Evolutionary conservation across 148 eudicot species (phyloP), one percentile per base, ranked within the genome.

Genomic region (Gaultheria prostrata): DNA sequence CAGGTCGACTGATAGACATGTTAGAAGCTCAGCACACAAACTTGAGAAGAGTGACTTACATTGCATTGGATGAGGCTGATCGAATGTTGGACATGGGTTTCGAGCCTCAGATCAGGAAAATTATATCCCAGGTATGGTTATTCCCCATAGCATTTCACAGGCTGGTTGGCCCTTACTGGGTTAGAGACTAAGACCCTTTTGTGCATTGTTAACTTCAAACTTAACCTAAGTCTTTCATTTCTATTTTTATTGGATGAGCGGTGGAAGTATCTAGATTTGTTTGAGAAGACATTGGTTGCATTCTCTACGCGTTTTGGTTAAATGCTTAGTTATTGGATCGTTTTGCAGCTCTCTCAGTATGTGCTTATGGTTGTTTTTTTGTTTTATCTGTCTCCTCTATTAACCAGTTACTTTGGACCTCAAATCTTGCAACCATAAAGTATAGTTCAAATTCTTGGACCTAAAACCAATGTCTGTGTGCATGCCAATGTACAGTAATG

Each of bases 11-110:
- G 87, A 97, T 97, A 82, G 99, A 97, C 85, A 93, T 95, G 98
- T 82, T 97, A 86, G 99, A 97, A 90, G 93, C 98, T 14, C 96
- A 89, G 80, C 93, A 89, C 83, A 97, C 99, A 57, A 97, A 95
- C 90, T 84, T 97, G 89, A 93, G 82, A 90, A 91, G 98, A 87
- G 98, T 97, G 77, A 97, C 99, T 24, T 95, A 97, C 85, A 88
- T 97, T 86, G 99, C 95, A 72, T 88, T 97, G 85, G 99, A 97
- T 80, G 99, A 97, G 88, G 99, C 99, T 82, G 99, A 97, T 84
- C 92, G 99, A 77, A 97, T 97, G 99, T 87, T 97, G 85, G 99
- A 97, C 81, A 97, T 97, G 99, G 98, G 99, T 11, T 97, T 95
- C 88, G 99, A 97, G 91, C 99, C 99, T 87, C 99, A 97, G 85